A percentile compares a stretch with the other conserved stretches of the same genome.
phyloP scores from a whole-genome alignment of 2,329 filamentous ascomycete genomes.

The Fusarium nygamai region DNA sequence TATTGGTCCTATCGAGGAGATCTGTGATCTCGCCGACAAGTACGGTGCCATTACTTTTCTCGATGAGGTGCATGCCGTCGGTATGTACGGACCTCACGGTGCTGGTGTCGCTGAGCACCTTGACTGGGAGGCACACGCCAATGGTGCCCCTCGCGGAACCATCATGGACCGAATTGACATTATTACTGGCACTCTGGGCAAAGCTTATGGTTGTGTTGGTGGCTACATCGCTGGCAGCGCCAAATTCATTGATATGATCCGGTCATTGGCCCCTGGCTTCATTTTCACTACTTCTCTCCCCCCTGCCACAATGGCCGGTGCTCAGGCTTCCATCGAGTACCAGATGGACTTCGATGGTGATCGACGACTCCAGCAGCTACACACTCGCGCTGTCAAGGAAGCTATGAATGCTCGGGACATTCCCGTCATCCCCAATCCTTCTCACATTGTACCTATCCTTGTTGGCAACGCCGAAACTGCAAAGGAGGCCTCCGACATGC shows the following conservation, averaged over 20 bases:
- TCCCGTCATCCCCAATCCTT: constrained; percentile 96
- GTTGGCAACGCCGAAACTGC: constrained; percentile 95
- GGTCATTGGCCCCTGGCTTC: constrained; percentile 94
- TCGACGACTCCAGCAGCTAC: constrained; percentile 90
- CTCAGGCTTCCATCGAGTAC: constrained; percentile 90
- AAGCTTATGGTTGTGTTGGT: constrained; percentile 97
- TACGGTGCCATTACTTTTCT: constrained; percentile 98
- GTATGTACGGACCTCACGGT: constrained; percentile 97
- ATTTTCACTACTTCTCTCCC: constrained; percentile 99
- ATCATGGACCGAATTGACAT: constrained; percentile 97
- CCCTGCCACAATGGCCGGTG: constrained; percentile 96
- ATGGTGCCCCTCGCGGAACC: constrained; percentile 79
- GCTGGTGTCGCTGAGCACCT: constrained; percentile 97
- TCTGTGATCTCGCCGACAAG: constrained; percentile 96
- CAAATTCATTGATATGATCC: constrained; percentile 89
- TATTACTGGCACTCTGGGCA: constrained; percentile 95
- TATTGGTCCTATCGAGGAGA: constrained; percentile 93
- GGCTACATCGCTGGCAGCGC: constrained; percentile 94
- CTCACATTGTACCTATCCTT: constrained; percentile 92
- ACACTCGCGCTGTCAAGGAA: constrained; percentile 94
- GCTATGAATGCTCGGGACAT: constrained; percentile 82
- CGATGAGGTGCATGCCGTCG: constrained; percentile 98
- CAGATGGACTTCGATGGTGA: constrained; percentile 88
- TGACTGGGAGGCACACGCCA: constrained; percentile 86
- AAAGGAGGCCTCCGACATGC: constrained; percentile 90